Conservation (phyloP, 495 filamentous ascomycete species). For the Trypethelium eluteriae region DNA sequence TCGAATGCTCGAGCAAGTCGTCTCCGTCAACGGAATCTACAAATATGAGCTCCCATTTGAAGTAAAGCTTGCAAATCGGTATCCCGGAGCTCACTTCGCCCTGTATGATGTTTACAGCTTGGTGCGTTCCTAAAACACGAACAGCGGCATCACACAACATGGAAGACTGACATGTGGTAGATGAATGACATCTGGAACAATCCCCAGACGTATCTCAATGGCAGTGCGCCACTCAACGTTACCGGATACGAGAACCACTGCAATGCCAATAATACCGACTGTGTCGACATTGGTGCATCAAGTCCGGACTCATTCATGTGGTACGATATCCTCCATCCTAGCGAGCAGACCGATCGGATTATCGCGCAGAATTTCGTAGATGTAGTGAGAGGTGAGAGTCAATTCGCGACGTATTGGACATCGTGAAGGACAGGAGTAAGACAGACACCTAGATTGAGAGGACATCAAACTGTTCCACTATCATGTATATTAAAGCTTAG, state of each 20-base stretch:
- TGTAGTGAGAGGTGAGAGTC: conserved; percentile 49
- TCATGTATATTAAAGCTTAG: too few species aligned
- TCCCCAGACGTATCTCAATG: conserved; percentile 52
- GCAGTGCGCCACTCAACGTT: conserved; percentile 52
- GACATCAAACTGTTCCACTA: background rate
- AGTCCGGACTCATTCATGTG: conserved; percentile 43
- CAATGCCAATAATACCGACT: conserved; percentile 32
- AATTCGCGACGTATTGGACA: conserved; percentile 51
- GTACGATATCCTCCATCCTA: conserved; percentile 62
- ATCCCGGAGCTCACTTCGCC: conserved; percentile 53
- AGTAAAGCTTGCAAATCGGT: conserved; percentile 44
- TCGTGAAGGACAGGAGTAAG: background rate
- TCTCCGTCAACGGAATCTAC: conserved; percentile 54
- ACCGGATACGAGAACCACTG: conserved; percentile 52
- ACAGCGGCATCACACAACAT: background rate
- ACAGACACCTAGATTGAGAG: background rate
- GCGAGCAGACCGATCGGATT: conserved; percentile 45
- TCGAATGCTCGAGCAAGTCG: conserved; percentile 57
- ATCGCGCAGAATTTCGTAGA: conserved; percentile 57
- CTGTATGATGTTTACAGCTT: conserved; percentile 58
- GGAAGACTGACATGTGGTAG: background rate
- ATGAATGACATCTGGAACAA: conserved; percentile 55
- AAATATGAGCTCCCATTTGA: conserved; percentile 54
- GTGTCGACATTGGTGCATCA: conserved; percentile 22
- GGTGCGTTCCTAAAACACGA: background rate